Conservation (phyloP, 306 rosid genomes). For the Arachis hypogaea region DNA sequence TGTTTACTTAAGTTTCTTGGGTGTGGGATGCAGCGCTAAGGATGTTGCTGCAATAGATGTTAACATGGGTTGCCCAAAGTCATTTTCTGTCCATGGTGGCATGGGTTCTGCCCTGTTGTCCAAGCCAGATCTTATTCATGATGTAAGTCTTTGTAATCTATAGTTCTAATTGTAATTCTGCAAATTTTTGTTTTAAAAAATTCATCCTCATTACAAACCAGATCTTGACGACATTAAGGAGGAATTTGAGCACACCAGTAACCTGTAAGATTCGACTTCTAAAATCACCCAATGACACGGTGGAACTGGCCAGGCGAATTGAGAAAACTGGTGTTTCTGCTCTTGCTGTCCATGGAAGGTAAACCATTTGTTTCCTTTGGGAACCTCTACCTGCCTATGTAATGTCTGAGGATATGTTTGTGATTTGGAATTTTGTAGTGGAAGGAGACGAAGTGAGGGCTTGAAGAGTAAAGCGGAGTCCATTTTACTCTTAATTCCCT, state of each 20-base stretch:
- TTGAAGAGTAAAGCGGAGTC: no score
- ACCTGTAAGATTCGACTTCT: constrained; percentile 91
- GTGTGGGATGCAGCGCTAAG: constrained; percentile 55
- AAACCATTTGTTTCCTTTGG: constrained; percentile 22
- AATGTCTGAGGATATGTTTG: background rate
- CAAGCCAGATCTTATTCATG: constrained; percentile 85
- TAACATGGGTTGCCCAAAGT: constrained; percentile 95
- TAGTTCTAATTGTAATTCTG: constrained; percentile 17
- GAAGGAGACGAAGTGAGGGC: no score
- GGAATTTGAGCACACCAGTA: constrained; percentile 80
- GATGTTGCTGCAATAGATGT: constrained; percentile 91
- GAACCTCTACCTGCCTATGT: background rate
- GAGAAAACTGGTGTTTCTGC: constrained; percentile 94
- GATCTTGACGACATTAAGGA: constrained; percentile 85
- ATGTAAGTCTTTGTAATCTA: constrained; percentile 53
- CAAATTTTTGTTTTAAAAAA: constrained; percentile 15
- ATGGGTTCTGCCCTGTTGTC: constrained; percentile 87
- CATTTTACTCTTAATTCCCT: no score
- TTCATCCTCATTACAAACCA: constrained; percentile 39
- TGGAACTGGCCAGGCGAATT: constrained; percentile 80
- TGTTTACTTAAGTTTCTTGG: constrained; percentile 18
- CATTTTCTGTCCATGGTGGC: constrained; percentile 92
- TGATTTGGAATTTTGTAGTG: no score
- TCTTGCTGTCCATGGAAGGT: constrained; percentile 94
- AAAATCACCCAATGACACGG: constrained; percentile 71